Base-by-base conservation (phyloP, 495 filamentous ascomycete genomes). In the Hypoxylon crocopeplum region DNA sequence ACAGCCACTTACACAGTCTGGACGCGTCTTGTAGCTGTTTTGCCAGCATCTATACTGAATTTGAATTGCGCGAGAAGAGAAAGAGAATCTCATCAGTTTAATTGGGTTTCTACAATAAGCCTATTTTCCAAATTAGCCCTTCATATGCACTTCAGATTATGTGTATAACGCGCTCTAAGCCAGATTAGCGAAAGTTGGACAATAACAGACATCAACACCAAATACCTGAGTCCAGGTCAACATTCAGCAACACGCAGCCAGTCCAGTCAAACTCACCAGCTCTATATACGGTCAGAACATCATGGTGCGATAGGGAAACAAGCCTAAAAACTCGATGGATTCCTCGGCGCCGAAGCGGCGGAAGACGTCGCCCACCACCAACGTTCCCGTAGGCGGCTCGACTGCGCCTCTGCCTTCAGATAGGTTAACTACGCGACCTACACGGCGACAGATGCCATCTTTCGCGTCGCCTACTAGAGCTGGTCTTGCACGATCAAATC, bases 381-480 rank as follows among this genome's bases (percentile, higher is more conserved):
- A 53, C 22, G 47, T 68, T 36, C 57, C 44, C 1, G 41, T 70
- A 27, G 56, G 52, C 41, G 51, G 45, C 6, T 38, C 64, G 12
- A 34, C 20, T 16, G 48, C 42, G 21, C 48, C 52, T 20, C 48
- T 38, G 52, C 69, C 17, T 48, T 73, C 56, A 70, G 57, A 67
- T 37, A 57, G 25, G 37, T 50, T 42, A 38, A 48, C 25, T 10
- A 55, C 55, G 50, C 52, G 52, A 15, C 41, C 64, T 36, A 33
- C 48, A 37, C 64, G 56, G 60, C 59, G 38, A 55, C 70, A 48
- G 13, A 80, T 80, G 3, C 79, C 81, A 0, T 88, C 86, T 0
- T 89, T 85, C 64, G 82, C 83, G 36, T 87, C 86, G 3, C 88
- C 87, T 3, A 89, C 85, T 0, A 82, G 79, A 59, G 79, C 85